Evolutionary conservation across 352 stramenopile genomes (phyloP), one percentile per base, ranked within the genome.

Genomic region (Pythium dissimile): DNA sequence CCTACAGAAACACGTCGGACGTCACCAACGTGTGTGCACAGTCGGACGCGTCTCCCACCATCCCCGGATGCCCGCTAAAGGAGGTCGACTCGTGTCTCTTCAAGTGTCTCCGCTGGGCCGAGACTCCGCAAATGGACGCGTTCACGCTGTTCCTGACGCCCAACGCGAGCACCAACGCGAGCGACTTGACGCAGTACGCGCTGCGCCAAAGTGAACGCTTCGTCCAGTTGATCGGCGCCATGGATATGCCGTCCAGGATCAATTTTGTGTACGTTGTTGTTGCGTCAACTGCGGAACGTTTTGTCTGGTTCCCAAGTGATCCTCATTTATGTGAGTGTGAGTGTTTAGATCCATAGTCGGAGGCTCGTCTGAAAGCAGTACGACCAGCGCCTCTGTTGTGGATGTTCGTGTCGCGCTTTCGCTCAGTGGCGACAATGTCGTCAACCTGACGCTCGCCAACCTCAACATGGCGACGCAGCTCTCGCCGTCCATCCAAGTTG

Each of bases 361-460:
- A n/a, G 38, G 51, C 20, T 16, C 15, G 5, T 31, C 41, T 1
- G 49, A 50, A 10, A 31, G 32, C 27, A 10, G 15, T 2, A 18
- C 9, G 13, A 20, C n/a, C 1, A 37, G 8, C 8, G 24, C 10
- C 2, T n/a, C n/a, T 21, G 37, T n/a, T 27, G 15, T 59, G 1
- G 41, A 39, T 21, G 20, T 24, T 15, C 41, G 41, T n/a, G 50
- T 58, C 11, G 28, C 24, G 12, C 37, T 58, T 6, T 15, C 35
- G 16, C 50, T 58, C 35, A 28, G 23, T 0, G 50, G 37, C n/a
- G 9, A 8, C 7, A 27, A 31, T 15, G 37, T 59, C 5, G 26
- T 30, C 4, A 59, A 59, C 31, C 39, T 59, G 1, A 59, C 52
- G 20, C 52, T 59, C 21, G 52, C 52, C 13, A 59, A 59, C 21